Percentiles rank a stretch among this genome's conserved stretches.
Evolutionary conservation across 192 early-diverging fungal species (phyloP).

Genomic region (Backusella psychrophila): DNA sequence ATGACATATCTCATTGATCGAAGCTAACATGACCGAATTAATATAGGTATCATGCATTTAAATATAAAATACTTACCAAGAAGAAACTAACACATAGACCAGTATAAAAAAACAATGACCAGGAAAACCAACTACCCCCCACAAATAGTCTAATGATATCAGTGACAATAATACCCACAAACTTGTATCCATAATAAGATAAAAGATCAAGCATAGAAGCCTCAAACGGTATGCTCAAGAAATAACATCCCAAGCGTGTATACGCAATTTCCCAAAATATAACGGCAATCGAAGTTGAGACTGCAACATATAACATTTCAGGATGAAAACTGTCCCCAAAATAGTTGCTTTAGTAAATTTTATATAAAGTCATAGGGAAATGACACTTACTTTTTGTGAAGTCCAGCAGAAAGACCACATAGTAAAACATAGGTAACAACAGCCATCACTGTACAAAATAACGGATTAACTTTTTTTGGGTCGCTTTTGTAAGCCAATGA

Average conservation of each 20-base stretch:
- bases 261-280: conserved; percentile 82
- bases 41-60: too few relatives aligned
- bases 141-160: conserved; percentile 43
- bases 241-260: conserved; percentile 81
- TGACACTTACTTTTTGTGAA: conserved; percentile 56
- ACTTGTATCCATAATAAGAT: conserved; percentile 93
- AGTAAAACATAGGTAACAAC: conserved; percentile 90
- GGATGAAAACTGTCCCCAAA: conserved; percentile 69
- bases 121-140: conserved; percentile 56
- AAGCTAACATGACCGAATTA: conserved; percentile 37
- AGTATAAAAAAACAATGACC: conserved; percentile 69
- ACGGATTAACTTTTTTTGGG: background rate
- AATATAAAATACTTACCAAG: conserved; percentile 53
- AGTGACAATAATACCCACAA: conserved; percentile 71
- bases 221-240: conserved; percentile 82
- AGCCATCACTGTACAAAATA: conserved; percentile 62
- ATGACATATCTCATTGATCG: conserved; percentile 75
- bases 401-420: conserved; percentile 58
- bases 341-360: background rate
- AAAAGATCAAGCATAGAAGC: conserved; percentile 84
- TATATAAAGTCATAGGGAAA: too few relatives aligned
- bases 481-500: background rate
- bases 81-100: conserved; percentile 84
- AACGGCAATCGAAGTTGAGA: conserved; percentile 79
- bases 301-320: conserved; percentile 79